Conservation (phyloP, 192 early-diverging fungal genomes). For the Coemansia sp. region DNA sequence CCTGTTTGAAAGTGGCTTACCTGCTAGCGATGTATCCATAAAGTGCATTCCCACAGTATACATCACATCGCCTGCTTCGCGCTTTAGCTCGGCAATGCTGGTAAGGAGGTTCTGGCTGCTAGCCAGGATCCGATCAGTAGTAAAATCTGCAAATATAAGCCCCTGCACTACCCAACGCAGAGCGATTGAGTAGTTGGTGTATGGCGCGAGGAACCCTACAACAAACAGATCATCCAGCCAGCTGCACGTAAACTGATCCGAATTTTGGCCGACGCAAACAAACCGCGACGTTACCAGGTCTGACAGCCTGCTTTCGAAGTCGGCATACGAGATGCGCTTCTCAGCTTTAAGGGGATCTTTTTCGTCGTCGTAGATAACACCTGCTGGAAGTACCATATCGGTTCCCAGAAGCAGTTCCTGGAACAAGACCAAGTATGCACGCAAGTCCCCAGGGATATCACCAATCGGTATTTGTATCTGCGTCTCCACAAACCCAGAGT, state of each 20-base stretch:
- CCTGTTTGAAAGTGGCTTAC: conserved; percentile 56
- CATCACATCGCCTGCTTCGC: conserved; percentile 62
- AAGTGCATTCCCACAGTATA: conserved; percentile 47
- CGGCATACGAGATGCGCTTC: conserved; percentile 14
- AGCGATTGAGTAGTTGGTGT: conserved; percentile 28
- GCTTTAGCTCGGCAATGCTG: conserved; percentile 64
- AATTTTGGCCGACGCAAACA: conserved; percentile 33
- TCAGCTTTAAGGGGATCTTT: neutral
- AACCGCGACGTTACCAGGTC: conserved; percentile 51
- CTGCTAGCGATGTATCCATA: conserved; percentile 32
- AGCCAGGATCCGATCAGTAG: conserved; percentile 67
- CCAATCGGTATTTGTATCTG: conserved; percentile 58
- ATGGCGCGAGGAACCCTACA: conserved; percentile 39
- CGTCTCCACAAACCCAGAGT: conserved; percentile 66
- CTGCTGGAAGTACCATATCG: conserved; percentile 55
- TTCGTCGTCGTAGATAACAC: conserved; percentile 32
- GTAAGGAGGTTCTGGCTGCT: conserved; percentile 68
- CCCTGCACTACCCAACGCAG: conserved; percentile 56
- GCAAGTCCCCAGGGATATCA: conserved; percentile 59
- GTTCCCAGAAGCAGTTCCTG: conserved; percentile 72
- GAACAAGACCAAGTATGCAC: conserved; percentile 73
- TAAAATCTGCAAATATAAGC: conserved; percentile 67
- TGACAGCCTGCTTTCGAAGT: conserved; percentile 50
- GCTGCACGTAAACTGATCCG: conserved; percentile 46
- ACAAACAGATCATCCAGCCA: conserved; percentile 64